Evolutionary conservation across 2,329 filamentous ascomycete species (phyloP), one percentile per base, ranked within the genome.

Genomic region (Venturia pyrina): DNA sequence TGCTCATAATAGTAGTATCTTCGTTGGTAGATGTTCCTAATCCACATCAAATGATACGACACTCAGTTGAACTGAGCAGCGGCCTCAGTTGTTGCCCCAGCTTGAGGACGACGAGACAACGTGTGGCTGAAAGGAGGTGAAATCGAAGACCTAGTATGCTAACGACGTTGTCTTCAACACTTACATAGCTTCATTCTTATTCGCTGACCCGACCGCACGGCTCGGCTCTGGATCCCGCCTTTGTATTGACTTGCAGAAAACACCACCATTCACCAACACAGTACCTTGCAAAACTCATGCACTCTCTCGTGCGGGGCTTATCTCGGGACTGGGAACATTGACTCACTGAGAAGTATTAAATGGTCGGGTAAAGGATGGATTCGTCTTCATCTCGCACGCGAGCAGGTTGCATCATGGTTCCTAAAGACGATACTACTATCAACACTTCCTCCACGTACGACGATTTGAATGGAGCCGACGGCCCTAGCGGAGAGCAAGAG

Each of bases 391-490:
- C 44, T 21, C 40, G n/a, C 1, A 17, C 41, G 24, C 62, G 62
- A 17, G 46, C 43, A 32, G 43, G 24, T n/a, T 63, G 53, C 43
- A 63, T 24, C 3, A 53, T 53, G 62, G 43, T 63, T 48, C 62
- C 62, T 10, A 53, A 63, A n/a, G 21, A 63, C 24, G 62, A 63
- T 17, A 46, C 41, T 17, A 10, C 32, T 2, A 13, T 53, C 34
- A 19, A 15, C n/a, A 40, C 5, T 34, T 44, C 46, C 15, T 17
- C 46, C 32, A n/a, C 41, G 11, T 44, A 15, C 8, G 41, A 63
- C 17, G 43, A 37, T 11, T 21, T 21, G 3, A 24, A 41, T 43
- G 37, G 24, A 3, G 41, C 34, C 3, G 37, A 19, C 21, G 44
- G 19, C 3, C 1, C n/a, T n/a, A 1, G 11, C 5, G 44, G 19